Percentiles rank a stretch among this genome's conserved stretches.
phyloP scores from a whole-genome alignment of 768 basidiomycete genomes.

The Pleurotus pulmonarius region DNA sequence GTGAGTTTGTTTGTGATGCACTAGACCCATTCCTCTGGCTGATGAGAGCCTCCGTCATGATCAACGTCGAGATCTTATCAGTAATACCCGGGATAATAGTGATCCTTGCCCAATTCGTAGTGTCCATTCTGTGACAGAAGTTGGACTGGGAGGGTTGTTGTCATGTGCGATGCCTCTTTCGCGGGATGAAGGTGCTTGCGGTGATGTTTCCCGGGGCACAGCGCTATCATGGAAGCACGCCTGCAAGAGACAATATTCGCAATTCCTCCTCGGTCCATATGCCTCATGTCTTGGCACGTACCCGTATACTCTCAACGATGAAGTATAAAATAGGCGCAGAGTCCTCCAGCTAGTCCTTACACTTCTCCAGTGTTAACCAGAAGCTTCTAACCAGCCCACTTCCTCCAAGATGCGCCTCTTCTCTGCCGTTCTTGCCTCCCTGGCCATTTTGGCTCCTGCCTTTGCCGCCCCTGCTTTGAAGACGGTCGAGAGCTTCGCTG shows the following conservation, averaged over 20 bases:
- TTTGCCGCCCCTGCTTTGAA: slow-evolving; percentile 4
- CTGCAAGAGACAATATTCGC: slow-evolving; percentile 1
- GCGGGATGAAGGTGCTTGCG: no score
- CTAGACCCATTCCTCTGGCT: background rate
- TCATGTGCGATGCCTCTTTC: slow-evolving; percentile 1
- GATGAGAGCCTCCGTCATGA: background rate
- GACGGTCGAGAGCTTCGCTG: slow-evolving; percentile 10
- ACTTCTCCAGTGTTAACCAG: slow-evolving; percentile 4
- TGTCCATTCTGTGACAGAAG: background rate
- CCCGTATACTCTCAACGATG: background rate
- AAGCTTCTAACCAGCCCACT: background rate
- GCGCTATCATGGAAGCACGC: background rate
- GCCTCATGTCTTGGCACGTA: background rate
- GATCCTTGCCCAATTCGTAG: background rate
- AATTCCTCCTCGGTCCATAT: slow-evolving; percentile 2
- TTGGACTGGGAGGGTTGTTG: background rate
- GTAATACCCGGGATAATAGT: no score
- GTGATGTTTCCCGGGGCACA: background rate
- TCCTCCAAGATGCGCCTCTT: slow-evolving; percentile 2
- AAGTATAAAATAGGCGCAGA: background rate
- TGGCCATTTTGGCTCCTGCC: slow-evolving; percentile 1
- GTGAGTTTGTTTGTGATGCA: background rate
- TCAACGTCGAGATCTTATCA: no score
- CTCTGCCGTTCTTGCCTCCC: slow-evolving; percentile 2
- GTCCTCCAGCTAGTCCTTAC: background rate